Percentiles rank a stretch among this genome's conserved stretches.
phyloP scores from a whole-genome alignment of 305 asterid species.

The Fraxinus sp. region DNA sequence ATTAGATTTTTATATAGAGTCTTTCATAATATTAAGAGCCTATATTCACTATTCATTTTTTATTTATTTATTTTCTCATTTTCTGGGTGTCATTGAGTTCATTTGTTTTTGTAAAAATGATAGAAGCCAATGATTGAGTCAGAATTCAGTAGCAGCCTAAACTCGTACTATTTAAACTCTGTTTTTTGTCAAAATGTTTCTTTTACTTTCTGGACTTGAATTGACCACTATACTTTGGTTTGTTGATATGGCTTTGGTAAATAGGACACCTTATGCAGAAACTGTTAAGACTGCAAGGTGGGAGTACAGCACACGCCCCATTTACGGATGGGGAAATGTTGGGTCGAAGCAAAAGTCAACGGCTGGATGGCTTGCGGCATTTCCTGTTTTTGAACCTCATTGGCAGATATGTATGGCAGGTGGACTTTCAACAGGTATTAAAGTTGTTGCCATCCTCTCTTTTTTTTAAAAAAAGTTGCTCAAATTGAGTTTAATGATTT shows the following conservation, averaged over 20 bases:
- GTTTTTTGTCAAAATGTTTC: not conserved
- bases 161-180: not conserved
- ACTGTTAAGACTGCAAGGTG: conserved; percentile 83
- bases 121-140: not conserved
- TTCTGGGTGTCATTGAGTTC: not conserved
- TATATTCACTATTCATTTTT: not conserved
- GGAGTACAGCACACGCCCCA: conserved; percentile 85
- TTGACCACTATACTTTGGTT: conserved; percentile 26
- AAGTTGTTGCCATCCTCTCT: not conserved
- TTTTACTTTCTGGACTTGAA: conserved; percentile 5
- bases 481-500: not conserved
- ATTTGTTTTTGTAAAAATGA: not conserved
- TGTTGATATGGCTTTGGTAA: conserved; percentile 40
- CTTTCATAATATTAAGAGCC: not conserved
- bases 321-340: conserved; percentile 95
- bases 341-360: conserved; percentile 85
- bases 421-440: conserved; percentile 92
- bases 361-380: conserved; percentile 99
- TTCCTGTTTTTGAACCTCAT: conserved; percentile 98
- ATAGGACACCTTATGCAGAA: conserved; percentile 85
- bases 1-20: not conserved
- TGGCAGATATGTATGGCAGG: conserved; percentile 99
- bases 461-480: not conserved
- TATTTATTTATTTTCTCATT: not conserved
- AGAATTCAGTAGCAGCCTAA: not conserved